Base-by-base conservation (phyloP, 2,329 filamentous ascomycete species). In the Neopestalotiopsis rosae region DNA sequence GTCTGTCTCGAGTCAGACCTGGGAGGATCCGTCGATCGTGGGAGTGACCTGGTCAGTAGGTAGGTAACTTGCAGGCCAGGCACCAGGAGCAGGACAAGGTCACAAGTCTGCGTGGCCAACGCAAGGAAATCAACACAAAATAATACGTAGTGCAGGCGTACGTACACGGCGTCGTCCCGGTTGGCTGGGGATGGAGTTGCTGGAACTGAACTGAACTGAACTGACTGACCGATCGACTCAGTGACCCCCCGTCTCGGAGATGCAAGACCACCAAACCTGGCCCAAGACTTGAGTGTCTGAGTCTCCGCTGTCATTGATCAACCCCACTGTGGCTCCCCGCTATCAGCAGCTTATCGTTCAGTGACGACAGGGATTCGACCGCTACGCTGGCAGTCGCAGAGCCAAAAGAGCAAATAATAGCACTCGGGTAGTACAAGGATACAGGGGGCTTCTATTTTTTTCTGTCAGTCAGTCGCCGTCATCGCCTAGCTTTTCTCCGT, bases 311-410 rank as follows among this genome's bases (percentile, higher is more conserved):
- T 52, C 45, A 52, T 52, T 52, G 45, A 52, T 20, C 45, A 20
- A 52, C 45, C 57, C 57, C 57, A 59, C 57, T 59, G 57, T 34
- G 17, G 45, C 9, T 12, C 24, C 59, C 59, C 59, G 59, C 59
- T 62, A 62, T 62, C 59, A 38, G 59, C 59, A 38, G 59, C 59
- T 62, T 62, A 62, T 62, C 59, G 59, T 30, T 14, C 34, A 62
- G 34, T 34, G 30, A 34, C 57, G 57, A 59, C 57, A 59, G 57
- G 57, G 57, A 28, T 59, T 38, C 34, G 30, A 42, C 59, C 40
- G 57, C 24, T 30, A 13, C 57, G 57, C 20, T 30, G 30, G 49
- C 49, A 56, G 49, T 56, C 14, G 49, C 49, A 56, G 34, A 38
- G 34, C 34, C 6, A 38, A 38, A 7, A 38, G 34, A 38, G 34